Evolutionary conservation across 768 basidiomycete species (phyloP), one percentile per base, ranked within the genome.

Genomic region (Rhodotorula paludigena): DNA sequence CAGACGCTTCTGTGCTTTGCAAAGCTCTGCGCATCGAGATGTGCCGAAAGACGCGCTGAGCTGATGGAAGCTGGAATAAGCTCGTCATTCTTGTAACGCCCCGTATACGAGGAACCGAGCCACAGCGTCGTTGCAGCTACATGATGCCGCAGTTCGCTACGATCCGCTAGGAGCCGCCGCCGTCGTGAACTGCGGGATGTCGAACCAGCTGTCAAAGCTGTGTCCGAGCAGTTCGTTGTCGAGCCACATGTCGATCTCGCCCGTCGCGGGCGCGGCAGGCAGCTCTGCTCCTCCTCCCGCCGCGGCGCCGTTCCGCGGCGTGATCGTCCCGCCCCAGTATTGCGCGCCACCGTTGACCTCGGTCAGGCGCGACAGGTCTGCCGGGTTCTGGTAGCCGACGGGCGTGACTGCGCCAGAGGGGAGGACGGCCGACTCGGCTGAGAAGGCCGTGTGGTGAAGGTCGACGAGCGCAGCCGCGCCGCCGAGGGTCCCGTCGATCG

Each of bases 401-500:
- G 49, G 49, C 30, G 49, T 51, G 30, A 51, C 49, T 6, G 30
- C 30, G 49, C 49, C 49, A 1, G 49, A 32, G 30, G 49, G 49
- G 30, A 51, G 49, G 30, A 51, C 11, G 3, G 49, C 49, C 30
- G 49, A 51, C 30, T 51, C 49, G 32, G 49, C 49, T 5, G 49
- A 51, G 30, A 51, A 51, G 18, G 49, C 11, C 2, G 49, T 51
- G 30, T 51, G 49, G 49, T 51, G 49, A 30, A 51, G 49, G 49
- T 51, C 49, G 49, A 51, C 49, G 49, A 51, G 49, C 2, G 49
- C 49, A 0, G 49, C 49, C 4, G 49, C 49, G 18, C 49, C 49
- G 49, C 49, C 49, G 49, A 51, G 49, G 1, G 49, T 51, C 30
- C 49, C 49, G 49, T 51, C 49, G 49, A 51, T 16, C 49, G 49